phyloP scores from a whole-genome alignment of 768 basidiomycete species.

The Lentinus tigrinus region DNA sequence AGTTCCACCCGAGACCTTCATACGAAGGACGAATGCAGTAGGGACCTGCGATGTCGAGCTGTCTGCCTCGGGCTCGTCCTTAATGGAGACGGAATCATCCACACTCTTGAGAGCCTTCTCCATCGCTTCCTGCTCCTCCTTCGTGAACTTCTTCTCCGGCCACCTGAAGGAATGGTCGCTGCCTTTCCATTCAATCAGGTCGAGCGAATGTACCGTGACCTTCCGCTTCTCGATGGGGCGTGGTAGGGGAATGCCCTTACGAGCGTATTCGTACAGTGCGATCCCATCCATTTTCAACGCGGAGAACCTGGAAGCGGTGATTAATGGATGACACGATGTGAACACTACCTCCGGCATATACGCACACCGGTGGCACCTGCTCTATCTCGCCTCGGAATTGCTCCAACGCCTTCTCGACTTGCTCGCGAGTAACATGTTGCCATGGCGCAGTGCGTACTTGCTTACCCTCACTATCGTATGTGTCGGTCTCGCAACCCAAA shows the following conservation, averaged over 20 bases:
- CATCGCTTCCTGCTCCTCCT: slow-evolving; percentile 69
- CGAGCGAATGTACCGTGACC: slow-evolving; percentile 79
- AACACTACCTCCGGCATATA: neutral
- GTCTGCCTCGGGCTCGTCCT: slow-evolving; percentile 31
- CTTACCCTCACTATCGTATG: slow-evolving; percentile 89
- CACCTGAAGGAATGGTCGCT: slow-evolving; percentile 71
- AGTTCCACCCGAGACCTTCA: slow-evolving; percentile 95
- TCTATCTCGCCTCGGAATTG: slow-evolving; percentile 84
- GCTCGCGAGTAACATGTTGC: slow-evolving; percentile 79
- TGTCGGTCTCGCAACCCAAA: slow-evolving; percentile 92
- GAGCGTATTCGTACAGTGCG: slow-evolving; percentile 93
- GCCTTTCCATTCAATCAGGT: slow-evolving; percentile 78
- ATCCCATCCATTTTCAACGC: slow-evolving; percentile 98
- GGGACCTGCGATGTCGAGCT: slow-evolving; percentile 43
- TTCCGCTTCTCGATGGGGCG: slow-evolving; percentile 88
- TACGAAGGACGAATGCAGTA: slow-evolving; percentile 79
- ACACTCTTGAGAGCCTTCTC: slow-evolving; percentile 58
- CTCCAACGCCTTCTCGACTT: slow-evolving; percentile 65
- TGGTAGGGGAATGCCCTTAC: slow-evolving; percentile 86
- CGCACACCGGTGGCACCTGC: slow-evolving; percentile 91
- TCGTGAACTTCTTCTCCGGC: slow-evolving; percentile 70
- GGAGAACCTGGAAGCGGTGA: slow-evolving; percentile 67
- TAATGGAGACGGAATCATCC: slow-evolving; percentile 38
- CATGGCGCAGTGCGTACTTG: slow-evolving; percentile 75
- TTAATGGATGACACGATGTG: slow-evolving; percentile 11